Percentiles rank a stretch among this genome's conserved stretches.
Conservation (phyloP, 768 basidiomycete species). For the Pholiota molesta region DNA sequence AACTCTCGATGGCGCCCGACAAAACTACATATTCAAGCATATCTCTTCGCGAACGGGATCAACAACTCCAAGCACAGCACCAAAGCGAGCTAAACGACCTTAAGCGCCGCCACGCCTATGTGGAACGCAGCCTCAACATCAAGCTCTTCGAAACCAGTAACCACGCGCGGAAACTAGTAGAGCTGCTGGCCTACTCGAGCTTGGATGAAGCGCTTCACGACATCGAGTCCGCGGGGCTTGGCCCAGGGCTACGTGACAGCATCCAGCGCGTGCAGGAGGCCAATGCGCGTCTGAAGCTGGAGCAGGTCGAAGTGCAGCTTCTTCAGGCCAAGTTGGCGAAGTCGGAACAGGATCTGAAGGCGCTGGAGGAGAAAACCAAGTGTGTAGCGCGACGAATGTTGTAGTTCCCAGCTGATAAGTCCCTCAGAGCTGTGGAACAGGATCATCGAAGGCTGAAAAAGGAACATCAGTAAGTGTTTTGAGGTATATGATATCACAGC, state of each 20-base stretch:
- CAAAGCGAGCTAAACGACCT: conserved; percentile 32
- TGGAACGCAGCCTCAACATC: conserved; percentile 15
- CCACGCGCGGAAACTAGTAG: conserved; percentile 40
- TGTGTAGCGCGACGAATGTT: background rate
- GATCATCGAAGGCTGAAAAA: background rate
- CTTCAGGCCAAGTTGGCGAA: conserved; percentile 24
- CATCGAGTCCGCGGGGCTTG: conserved; percentile 39
- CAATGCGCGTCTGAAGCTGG: conserved; percentile 29
- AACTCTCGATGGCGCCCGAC: background rate
- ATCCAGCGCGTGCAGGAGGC: conserved; percentile 36
- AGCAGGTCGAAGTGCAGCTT: conserved; percentile 26
- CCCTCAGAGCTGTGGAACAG: background rate
- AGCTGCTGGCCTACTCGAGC: conserved; percentile 45
- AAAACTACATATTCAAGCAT: conserved; percentile 31
- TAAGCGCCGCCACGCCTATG: conserved; percentile 33
- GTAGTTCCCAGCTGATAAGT: background rate
- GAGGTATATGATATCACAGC: background rate
- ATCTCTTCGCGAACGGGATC: conserved; percentile 39
- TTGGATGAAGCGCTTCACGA: conserved; percentile 45
- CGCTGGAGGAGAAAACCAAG: conserved; percentile 17
- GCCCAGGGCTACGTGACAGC: conserved; percentile 37
- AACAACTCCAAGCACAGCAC: conserved; percentile 36
- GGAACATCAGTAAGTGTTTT: conserved; percentile 13
- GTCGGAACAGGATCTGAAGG: conserved; percentile 28
- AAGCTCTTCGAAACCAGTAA: conserved; percentile 39